Base-by-base conservation (phyloP, 306 rosid species). In the Cyclanthera cordifolia region DNA sequence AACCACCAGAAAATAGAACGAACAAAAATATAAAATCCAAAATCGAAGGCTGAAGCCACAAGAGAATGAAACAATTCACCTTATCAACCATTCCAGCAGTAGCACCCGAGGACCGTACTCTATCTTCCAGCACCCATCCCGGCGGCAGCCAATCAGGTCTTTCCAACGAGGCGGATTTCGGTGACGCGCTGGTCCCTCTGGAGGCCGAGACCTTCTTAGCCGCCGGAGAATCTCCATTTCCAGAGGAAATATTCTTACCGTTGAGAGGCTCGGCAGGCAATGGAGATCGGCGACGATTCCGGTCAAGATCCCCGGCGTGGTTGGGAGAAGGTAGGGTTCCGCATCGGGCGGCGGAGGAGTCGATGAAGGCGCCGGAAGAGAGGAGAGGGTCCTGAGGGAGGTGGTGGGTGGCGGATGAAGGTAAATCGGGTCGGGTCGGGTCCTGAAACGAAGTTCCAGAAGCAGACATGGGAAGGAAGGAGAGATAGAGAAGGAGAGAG, bases 21-120 rank as follows among this genome's bases (percentile, higher is more conserved):
- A 0, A 8, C 41, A 3, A 0, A 21, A 9, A 34, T 34, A 0
- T 5, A 34, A 41, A 5, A 63, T 4, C 5, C 3, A 11, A 61
- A 2, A 4, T 0, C 8, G 41, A 23, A 8, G 14, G 25, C 25
- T 55, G 4, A 12, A 55, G 61, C 1, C 16, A 55, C 4, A 21
- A 27, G 28, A 39, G 6, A 27, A 21, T 8, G 43, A 66, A 25
- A 1, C 24, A 47, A 9, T 78, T 75, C 39, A 85, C 89, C 86
- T 58, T 82, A 60, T 85, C 89, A 13, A 52, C 65, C 1, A 64
- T 21, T 54, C 89, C 89, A 24, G 89, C 89, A 1, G 86, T 77
- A 23, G 79, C 83, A 68, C 89, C 89, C 11, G 86, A 77, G 82
- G n/a, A 19, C 74, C 89, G 82, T 8, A 85, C 86, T 77, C 68